These are phyloP conservation scores for Amphichorda felina DNA, from an alignment of 2,329 filamentous ascomycete species.

Conservation along the genomic window DNA sequence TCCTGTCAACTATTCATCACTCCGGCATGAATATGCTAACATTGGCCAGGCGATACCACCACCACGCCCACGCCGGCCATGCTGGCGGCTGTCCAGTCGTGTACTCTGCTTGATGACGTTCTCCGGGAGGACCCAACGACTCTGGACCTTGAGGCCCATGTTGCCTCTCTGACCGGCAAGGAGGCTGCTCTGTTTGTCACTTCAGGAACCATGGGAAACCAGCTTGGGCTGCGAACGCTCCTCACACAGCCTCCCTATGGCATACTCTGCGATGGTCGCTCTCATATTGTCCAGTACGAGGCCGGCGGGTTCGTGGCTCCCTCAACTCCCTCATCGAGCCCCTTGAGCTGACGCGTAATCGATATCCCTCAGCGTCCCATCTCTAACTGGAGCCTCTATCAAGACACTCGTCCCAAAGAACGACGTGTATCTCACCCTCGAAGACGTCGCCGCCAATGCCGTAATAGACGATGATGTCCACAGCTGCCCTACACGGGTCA, in stretches of 20 bases:
- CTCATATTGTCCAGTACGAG: constrained; percentile 60
- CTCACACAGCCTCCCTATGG: constrained; percentile 14
- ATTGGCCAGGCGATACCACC: constrained; percentile 40
- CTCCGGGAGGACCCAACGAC: constrained; percentile 73
- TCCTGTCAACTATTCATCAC: too few species aligned
- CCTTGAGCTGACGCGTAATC: too few species aligned
- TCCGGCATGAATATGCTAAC: too few species aligned
- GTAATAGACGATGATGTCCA: constrained; percentile 37
- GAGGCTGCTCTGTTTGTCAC: constrained; percentile 13
- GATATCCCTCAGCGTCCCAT: constrained; percentile 53
- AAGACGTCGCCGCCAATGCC: constrained; percentile 48
- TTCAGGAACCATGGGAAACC: constrained; percentile 15
- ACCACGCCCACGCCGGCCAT: constrained; percentile 72
- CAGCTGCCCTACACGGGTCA: constrained; percentile 62
- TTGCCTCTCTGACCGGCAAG: constrained; percentile 12
- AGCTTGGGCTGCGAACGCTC: constrained; percentile 14
- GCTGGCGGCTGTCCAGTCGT: constrained; percentile 65
- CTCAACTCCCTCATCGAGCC: too few species aligned
- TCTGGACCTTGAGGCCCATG: constrained; percentile 24
- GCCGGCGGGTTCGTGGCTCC: too few species aligned
- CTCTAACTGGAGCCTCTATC: constrained; percentile 56
- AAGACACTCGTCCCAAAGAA: constrained; percentile 56
- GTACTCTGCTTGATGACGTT: constrained; percentile 77
- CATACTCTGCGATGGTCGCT: constrained; percentile 44
- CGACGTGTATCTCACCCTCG: constrained; percentile 57